A percentile compares a stretch with the other conserved stretches of the same genome.
These are phyloP conservation scores for Colletotrichum sp. DNA, from an alignment of 2,329 filamentous ascomycete genomes.

Conservation along the genomic window DNA sequence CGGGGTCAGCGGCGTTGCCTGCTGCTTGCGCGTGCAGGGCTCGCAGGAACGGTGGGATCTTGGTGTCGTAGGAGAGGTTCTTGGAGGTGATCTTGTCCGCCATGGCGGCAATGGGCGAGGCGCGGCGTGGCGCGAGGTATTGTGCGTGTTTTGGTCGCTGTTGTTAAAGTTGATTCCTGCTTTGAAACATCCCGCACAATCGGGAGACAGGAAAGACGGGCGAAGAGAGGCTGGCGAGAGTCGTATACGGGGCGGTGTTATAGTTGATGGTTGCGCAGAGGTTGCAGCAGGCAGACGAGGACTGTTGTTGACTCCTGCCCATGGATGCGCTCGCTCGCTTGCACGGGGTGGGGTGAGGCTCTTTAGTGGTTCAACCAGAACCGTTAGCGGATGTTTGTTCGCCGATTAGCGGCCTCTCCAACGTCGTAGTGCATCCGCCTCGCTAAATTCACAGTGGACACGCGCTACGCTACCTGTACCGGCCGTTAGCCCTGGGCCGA, in stretches of 20 bases:
- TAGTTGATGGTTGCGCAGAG: neutral
- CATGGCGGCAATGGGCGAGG: constrained; percentile 35
- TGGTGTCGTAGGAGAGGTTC: constrained; percentile 69
- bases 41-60: constrained; percentile 66
- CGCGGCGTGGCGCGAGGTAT: constrained; percentile 20
- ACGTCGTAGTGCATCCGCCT: neutral
- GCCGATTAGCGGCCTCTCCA: neutral
- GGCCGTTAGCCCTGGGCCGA: neutral
- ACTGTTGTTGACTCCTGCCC: neutral
- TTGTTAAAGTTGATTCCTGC: neutral
- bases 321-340: neutral
- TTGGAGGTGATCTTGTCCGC: constrained; percentile 71
- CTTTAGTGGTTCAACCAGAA: neutral
- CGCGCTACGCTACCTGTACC: neutral
- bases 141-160: neutral
- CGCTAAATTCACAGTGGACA: neutral
- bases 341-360: neutral
- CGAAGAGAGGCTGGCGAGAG: neutral
- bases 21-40: constrained; percentile 58
- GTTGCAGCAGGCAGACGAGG: neutral
- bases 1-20: constrained; percentile 52
- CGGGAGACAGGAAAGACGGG: neutral
- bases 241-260: neutral
- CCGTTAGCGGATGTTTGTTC: neutral
- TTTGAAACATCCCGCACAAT: neutral